A percentile compares a stretch with the other conserved stretches of the same genome.
Conservation (phyloP, 1,284 basidiomycete genomes). For the Dichomitus squalens region DNA sequence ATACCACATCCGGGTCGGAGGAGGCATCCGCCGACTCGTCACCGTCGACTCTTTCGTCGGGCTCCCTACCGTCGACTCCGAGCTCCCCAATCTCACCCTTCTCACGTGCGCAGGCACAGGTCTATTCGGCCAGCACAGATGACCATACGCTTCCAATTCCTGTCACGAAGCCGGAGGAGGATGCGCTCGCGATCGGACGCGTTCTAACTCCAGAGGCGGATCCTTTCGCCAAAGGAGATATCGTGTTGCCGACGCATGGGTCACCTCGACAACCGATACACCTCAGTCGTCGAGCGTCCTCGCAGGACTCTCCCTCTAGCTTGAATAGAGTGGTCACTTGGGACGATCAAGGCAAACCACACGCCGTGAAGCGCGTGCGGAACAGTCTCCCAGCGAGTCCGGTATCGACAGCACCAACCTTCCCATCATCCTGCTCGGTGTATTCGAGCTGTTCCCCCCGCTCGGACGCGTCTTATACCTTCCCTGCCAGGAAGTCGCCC, state of each 20-base stretch:
- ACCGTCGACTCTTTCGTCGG: conserved; percentile 26
- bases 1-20: conserved; percentile 21
- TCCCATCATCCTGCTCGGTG: conserved; percentile 28
- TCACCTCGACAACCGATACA: conserved; percentile 21
- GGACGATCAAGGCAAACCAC: conserved; percentile 6
- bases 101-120: conserved; percentile 18
- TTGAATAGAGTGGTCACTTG: conserved; percentile 10
- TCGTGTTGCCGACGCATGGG: conserved; percentile 16
- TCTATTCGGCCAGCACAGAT: conserved; percentile 13
- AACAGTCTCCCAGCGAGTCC: conserved; percentile 23
- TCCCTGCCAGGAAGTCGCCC: conserved; percentile 1
- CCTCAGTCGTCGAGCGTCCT: conserved; percentile 9
- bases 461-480: background rate
- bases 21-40: conserved; percentile 25
- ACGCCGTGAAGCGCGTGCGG: conserved; percentile 6
- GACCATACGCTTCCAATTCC: conserved; percentile 1
- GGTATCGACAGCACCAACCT: conserved; percentile 21
- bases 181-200: conserved; percentile 29
- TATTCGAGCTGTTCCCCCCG: conserved; percentile 1
- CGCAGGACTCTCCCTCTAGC: conserved; percentile 7
- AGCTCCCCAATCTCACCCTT: conserved; percentile 22
- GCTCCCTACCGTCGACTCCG: conserved; percentile 21
- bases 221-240: conserved; percentile 34
- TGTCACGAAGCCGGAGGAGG: conserved; percentile 17
- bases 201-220: conserved; percentile 37